Percentiles rank a stretch among this genome's conserved stretches.
phyloP scores from a whole-genome alignment of 2,329 filamentous ascomycete genomes.

The Septoria petroselini region DNA sequence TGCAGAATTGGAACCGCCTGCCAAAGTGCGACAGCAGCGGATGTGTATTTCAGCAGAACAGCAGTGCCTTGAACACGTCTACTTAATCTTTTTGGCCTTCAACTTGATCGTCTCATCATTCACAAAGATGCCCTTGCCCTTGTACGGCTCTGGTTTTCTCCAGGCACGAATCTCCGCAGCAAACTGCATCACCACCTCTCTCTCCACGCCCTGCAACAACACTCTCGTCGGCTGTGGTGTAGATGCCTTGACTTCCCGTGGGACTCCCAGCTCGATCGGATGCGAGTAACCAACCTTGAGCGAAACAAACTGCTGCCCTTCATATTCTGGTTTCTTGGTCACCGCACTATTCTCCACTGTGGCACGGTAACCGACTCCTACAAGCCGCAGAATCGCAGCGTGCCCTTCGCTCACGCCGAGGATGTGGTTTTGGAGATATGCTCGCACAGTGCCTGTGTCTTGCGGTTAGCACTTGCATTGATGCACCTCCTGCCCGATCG shows the following conservation, averaged over 20 bases:
- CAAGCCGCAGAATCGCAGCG: conserved; percentile 84
- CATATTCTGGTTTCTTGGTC: conserved; percentile 64
- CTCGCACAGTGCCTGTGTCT: conserved; percentile 75
- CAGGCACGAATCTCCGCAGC: conserved; percentile 83
- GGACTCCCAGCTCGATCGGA: conserved; percentile 84
- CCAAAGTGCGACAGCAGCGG: no score
- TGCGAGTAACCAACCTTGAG: conserved; percentile 97
- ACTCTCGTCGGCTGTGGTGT: conserved; percentile 89
- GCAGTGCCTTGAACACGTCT: conserved; percentile 12
- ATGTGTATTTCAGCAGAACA: no score
- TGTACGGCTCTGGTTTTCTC: conserved; percentile 94
- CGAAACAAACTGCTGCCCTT: conserved; percentile 82
- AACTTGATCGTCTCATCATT: conserved; percentile 96
- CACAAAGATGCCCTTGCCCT: conserved; percentile 98
- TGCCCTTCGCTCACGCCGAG: conserved; percentile 95
- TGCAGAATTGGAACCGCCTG: no score
- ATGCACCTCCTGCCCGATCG: neutral
- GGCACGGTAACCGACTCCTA: conserved; percentile 93
- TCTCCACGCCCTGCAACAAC: conserved; percentile 81
- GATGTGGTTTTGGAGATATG: conserved; percentile 86
- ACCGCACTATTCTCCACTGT: conserved; percentile 73
- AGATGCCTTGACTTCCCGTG: conserved; percentile 77
- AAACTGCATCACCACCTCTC: conserved; percentile 84
- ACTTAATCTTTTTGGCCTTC: conserved; percentile 78
- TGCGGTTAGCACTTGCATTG: conserved; percentile 2